Percentiles rank a stretch among this genome's conserved stretches.
phyloP scores from a whole-genome alignment of 2,329 filamentous ascomycete genomes.

The Colletotrichum sp. region DNA sequence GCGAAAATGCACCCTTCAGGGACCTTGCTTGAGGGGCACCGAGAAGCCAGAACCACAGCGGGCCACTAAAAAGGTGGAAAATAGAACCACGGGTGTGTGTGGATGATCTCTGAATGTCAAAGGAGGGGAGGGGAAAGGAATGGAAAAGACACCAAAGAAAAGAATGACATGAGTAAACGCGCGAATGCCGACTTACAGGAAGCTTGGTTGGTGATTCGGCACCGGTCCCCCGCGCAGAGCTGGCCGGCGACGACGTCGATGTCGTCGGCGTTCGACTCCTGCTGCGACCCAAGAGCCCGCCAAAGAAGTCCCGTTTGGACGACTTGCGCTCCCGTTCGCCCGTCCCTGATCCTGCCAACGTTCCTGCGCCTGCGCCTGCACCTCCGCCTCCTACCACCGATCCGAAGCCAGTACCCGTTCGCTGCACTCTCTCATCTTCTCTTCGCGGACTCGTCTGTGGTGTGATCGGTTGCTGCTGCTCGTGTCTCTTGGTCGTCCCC shows the following conservation, averaged over 20 bases:
- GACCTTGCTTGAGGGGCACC: not conserved
- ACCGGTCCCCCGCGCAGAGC: conserved; percentile 2
- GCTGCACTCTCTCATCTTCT: not conserved
- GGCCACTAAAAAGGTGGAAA: not conserved
- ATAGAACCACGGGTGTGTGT: not conserved
- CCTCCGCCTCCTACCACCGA: not conserved
- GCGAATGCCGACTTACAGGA: conserved; percentile 6
- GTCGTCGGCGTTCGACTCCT: conserved; percentile 12
- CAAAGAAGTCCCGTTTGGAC: conserved; percentile 36
- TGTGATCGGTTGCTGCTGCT: conserved; percentile 5
- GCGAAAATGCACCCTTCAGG: not conserved
- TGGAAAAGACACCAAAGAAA: not conserved
- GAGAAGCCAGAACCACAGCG: not conserved
- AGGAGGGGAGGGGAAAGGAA: not conserved
- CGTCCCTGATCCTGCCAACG: not conserved
- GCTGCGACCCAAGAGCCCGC: conserved; percentile 30
- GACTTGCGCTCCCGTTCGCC: conserved; percentile 25
- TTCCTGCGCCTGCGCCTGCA: conserved; percentile 4
- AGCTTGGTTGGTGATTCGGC: conserved; percentile 15
- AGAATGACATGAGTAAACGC: not conserved
- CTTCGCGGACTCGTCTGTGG: not conserved
- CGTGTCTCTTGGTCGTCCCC: conserved; percentile 22
- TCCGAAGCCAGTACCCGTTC: not conserved
- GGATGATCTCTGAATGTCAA: not conserved
- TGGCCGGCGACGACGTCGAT: not conserved